phyloP scores from a whole-genome alignment of 1,284 basidiomycete species.

The Malassezia psittaci region DNA sequence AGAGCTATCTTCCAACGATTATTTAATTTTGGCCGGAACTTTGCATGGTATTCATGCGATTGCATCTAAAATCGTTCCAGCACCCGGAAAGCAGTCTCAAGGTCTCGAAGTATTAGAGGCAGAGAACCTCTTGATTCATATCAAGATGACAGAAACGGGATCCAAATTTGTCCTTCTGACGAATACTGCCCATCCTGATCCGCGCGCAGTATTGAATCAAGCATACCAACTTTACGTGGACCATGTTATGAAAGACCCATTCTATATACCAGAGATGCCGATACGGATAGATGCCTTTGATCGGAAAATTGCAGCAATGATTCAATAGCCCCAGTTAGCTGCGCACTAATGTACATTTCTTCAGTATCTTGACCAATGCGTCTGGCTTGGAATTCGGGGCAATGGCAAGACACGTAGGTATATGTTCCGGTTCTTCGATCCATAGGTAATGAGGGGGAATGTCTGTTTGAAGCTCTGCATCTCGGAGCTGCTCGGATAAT shows the following conservation, averaged over 20 bases:
- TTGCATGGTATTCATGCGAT: conserved; percentile 97
- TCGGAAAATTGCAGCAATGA: conserved; percentile 48
- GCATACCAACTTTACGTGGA: conserved; percentile 85
- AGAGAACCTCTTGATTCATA: conserved; percentile 81
- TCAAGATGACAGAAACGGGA: conserved; percentile 82
- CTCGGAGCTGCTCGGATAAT: conserved; percentile 37
- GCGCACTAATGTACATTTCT: conserved; percentile 50
- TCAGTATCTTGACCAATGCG: conserved; percentile 49
- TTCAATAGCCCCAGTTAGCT: conserved; percentile 24
- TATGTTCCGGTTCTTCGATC: conserved; percentile 55
- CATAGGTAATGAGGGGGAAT: conserved; percentile 51
- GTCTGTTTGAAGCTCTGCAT: background rate
- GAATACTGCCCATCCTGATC: conserved; percentile 61
- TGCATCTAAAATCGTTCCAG: conserved; percentile 78
- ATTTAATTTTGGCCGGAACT: conserved; percentile 90
- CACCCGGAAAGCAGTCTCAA: conserved; percentile 51
- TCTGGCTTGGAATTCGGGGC: conserved; percentile 53
- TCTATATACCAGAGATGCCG: conserved; percentile 97
- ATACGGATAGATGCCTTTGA: conserved; percentile 87
- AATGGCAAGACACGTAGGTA: conserved; percentile 54
- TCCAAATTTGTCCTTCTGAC: conserved; percentile 94
- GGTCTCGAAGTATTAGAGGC: conserved; percentile 89
- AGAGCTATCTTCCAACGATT: conserved; percentile 75
- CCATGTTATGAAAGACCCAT: conserved; percentile 97
- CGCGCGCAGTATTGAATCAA: conserved; percentile 54